phyloP scores from a whole-genome alignment of 164 flowering plant genomes.

The Nymphaea thermarum region DNA sequence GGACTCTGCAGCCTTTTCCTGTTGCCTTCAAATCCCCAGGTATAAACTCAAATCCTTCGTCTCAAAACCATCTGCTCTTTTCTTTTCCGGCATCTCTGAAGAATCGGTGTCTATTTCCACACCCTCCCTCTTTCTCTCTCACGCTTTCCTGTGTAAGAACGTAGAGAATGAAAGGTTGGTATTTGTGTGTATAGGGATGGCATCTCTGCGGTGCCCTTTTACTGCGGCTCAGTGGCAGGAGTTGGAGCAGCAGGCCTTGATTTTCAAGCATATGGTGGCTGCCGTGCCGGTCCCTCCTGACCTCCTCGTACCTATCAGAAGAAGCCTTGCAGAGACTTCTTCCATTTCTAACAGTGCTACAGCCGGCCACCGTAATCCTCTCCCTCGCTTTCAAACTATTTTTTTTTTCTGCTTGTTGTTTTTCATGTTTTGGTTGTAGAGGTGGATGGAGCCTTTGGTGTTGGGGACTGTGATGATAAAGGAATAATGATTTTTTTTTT shows the following conservation, averaged over 20 bases:
- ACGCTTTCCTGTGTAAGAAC: background rate
- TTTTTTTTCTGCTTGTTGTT: background rate
- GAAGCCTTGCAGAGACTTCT: conserved; percentile 8
- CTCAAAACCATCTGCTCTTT: background rate
- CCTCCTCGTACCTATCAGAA: conserved; percentile 33
- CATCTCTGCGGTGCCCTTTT: conserved; percentile 34
- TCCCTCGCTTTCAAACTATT: background rate
- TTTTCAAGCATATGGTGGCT: conserved; percentile 54
- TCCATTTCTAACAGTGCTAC: conserved; percentile 2
- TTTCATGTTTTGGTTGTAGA: conserved; percentile 1
- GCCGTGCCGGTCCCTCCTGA: conserved; percentile 57
- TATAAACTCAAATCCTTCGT: conserved; percentile 2
- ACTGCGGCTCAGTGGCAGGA: conserved; percentile 58
- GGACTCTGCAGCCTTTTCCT: conserved; percentile 30
- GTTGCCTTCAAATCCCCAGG: conserved; percentile 29
- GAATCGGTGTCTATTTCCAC: background rate
- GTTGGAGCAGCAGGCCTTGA: conserved; percentile 55
- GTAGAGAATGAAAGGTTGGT: background rate
- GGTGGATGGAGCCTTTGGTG: background rate
- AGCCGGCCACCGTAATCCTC: conserved; percentile 9
- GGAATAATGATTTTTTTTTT: background rate
- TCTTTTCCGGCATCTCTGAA: background rate
- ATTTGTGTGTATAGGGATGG: conserved; percentile 10
- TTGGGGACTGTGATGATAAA: background rate
- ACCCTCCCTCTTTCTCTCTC: background rate